These are phyloP conservation scores for Hortaea werneckii DNA, from an alignment of 2,329 filamentous ascomycete species.

Conservation along the genomic window DNA sequence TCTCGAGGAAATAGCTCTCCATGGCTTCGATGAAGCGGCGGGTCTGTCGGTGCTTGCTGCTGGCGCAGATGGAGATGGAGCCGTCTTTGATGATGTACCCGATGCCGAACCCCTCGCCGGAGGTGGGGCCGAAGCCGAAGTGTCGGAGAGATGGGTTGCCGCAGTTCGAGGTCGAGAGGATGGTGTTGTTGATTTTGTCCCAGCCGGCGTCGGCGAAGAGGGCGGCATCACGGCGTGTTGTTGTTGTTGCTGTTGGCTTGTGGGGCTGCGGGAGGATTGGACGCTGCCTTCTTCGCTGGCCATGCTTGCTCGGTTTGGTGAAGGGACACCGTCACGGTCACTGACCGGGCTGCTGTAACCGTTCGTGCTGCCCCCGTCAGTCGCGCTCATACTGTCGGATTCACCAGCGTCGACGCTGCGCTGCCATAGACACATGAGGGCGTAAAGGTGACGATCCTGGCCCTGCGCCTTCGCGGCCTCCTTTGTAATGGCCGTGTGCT, in stretches of 20 bases:
- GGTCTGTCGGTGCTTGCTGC: slow-evolving; percentile 89
- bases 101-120: slow-evolving; percentile 89
- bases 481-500: slow-evolving; percentile 68
- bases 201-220: slow-evolving; percentile 84
- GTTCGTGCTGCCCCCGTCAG: slow-evolving; percentile 47
- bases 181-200: slow-evolving; percentile 91
- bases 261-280: slow-evolving; percentile 39
- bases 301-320: slow-evolving; percentile 44
- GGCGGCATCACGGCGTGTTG: slow-evolving; percentile 50
- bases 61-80: slow-evolving; percentile 79
- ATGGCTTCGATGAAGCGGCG: slow-evolving; percentile 79
- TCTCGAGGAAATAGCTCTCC: slow-evolving; percentile 83
- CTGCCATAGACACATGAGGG: slow-evolving; percentile 91
- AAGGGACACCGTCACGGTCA: slow-evolving; percentile 37
- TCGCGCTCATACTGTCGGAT: slow-evolving; percentile 31
- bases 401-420: slow-evolving; percentile 67
- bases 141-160: slow-evolving; percentile 90
- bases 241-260: slow-evolving; percentile 16
- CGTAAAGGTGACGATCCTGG: slow-evolving; percentile 87
- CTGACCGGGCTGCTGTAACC: slow-evolving; percentile 44
- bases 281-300: slow-evolving; percentile 40
- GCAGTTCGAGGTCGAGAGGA: slow-evolving; percentile 96
- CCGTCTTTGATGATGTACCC: slow-evolving; percentile 99
- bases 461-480: slow-evolving; percentile 85
- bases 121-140: slow-evolving; percentile 93